Evolutionary conservation across 2,329 filamentous ascomycete species (phyloP).

Genomic region (Xylaria sp.): DNA sequence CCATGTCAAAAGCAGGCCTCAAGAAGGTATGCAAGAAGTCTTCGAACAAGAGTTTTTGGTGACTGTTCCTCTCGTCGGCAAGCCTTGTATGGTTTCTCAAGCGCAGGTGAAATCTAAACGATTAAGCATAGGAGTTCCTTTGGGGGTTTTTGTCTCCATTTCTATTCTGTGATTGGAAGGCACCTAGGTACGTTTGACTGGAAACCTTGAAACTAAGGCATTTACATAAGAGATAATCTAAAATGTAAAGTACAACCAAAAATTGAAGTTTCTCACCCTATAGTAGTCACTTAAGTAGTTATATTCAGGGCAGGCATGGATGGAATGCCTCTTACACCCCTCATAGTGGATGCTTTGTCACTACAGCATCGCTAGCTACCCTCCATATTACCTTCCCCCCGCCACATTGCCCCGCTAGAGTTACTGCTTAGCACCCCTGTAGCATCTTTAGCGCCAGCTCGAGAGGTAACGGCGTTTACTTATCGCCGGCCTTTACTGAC

Average conservation of each 20-base stretch:
- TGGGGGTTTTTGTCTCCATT: constrained; percentile 7
- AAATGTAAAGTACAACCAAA: neutral
- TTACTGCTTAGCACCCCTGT: constrained; percentile 20
- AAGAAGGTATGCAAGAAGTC: neutral
- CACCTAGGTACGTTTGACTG: neutral
- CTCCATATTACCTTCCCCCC: neutral
- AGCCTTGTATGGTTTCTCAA: neutral
- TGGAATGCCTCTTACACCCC: too few species aligned
- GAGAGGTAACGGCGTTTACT: constrained; percentile 40
- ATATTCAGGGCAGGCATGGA: too few species aligned
- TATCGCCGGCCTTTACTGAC: constrained; percentile 40
- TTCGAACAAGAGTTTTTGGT: neutral
- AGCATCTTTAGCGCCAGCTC: constrained; percentile 33
- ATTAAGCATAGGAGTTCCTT: neutral
- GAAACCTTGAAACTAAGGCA: too few species aligned
- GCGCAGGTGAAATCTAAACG: neutral
- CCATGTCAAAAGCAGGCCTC: constrained; percentile 17
- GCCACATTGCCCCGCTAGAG: constrained; percentile 18
- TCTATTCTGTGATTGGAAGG: neutral
- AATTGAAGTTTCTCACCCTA: neutral
- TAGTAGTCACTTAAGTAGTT: too few species aligned
- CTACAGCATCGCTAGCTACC: too few species aligned
- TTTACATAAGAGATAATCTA: too few species aligned
- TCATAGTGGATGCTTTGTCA: too few species aligned
- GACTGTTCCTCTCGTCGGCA: neutral